phyloP scores from a whole-genome alignment of 2,329 filamentous ascomycete genomes.

The Aureobasidium zeae region DNA sequence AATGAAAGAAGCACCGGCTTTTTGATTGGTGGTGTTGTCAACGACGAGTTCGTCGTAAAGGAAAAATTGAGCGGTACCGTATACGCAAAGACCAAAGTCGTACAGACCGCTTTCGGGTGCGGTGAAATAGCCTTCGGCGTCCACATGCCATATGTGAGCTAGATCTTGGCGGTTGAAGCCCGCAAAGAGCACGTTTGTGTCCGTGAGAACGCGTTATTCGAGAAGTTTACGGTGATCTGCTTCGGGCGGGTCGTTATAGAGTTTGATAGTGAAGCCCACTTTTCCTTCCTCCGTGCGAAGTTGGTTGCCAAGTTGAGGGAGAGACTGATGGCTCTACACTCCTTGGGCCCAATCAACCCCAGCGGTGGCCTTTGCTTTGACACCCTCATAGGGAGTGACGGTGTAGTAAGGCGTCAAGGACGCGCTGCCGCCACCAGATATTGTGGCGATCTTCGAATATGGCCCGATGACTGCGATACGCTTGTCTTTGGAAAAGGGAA shows the following conservation, averaged over 20 bases:
- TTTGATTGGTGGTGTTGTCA: constrained; percentile 40
- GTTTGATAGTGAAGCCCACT: neutral
- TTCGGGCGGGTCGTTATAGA: constrained; percentile 48
- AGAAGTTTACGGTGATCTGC: constrained; percentile 39
- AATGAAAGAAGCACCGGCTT: constrained; percentile 54
- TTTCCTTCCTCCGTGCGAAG: neutral
- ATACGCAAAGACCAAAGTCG: constrained; percentile 56
- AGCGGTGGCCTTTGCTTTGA: neutral
- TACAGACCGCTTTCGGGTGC: constrained; percentile 53
- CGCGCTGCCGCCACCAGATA: constrained; percentile 15
- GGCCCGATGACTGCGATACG: constrained; percentile 58
- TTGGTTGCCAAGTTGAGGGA: neutral
- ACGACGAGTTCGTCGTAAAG: constrained; percentile 27
- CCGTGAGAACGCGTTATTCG: constrained; percentile 38
- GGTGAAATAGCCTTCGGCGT: constrained; percentile 48
- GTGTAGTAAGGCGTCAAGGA: constrained; percentile 10
- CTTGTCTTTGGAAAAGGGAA: constrained; percentile 26
- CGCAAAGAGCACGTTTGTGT: constrained; percentile 43
- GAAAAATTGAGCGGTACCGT: constrained; percentile 27
- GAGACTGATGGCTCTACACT: constrained; percentile 14
- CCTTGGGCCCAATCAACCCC: constrained; percentile 16
- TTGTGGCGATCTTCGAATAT: constrained; percentile 41
- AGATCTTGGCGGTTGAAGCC: constrained; percentile 28
- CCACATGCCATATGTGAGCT: constrained; percentile 30
- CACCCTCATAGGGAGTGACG: constrained; percentile 12